Conservation (phyloP, 345 rosid genomes). For the Rhizophora mangle region DNA sequence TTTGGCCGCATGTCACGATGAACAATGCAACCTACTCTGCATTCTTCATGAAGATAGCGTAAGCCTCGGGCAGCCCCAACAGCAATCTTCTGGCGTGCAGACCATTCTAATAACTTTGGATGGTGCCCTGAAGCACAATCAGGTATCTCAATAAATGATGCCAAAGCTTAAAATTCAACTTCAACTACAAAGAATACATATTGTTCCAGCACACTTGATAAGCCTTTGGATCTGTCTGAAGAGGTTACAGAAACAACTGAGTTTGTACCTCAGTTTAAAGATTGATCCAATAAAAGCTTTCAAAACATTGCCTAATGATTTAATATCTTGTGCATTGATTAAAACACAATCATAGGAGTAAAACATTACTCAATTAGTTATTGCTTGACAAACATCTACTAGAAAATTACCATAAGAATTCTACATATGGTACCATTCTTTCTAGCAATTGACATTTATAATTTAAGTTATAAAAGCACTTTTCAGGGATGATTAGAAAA, state of each 20-base stretch:
- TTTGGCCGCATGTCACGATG: conserved; percentile 99
- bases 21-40: conserved; percentile 99
- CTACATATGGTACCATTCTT: not conserved
- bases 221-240: not conserved
- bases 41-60: conserved; percentile 98
- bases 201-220: too few relatives aligned
- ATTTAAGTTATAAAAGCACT: not conserved
- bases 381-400: too few relatives aligned
- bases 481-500: not conserved
- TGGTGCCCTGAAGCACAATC: conserved; percentile 52
- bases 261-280: not conserved
- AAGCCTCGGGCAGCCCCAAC: conserved; percentile 98
- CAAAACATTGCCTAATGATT: not conserved
- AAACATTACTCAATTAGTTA: too few relatives aligned
- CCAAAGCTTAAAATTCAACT: not conserved
- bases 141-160: conserved; percentile 8
- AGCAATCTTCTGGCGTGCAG: conserved; percentile 91
- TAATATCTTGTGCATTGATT: too few relatives aligned
- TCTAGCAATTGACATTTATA: not conserved
- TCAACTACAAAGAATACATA: not conserved
- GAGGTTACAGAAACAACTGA: not conserved
- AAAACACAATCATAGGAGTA: too few relatives aligned
- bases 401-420: not conserved
- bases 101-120: conserved; percentile 71
- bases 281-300: not conserved